Conservation (phyloP, 2,329 filamentous ascomycete genomes). For the Thermothelomyces thermophilus region DNA sequence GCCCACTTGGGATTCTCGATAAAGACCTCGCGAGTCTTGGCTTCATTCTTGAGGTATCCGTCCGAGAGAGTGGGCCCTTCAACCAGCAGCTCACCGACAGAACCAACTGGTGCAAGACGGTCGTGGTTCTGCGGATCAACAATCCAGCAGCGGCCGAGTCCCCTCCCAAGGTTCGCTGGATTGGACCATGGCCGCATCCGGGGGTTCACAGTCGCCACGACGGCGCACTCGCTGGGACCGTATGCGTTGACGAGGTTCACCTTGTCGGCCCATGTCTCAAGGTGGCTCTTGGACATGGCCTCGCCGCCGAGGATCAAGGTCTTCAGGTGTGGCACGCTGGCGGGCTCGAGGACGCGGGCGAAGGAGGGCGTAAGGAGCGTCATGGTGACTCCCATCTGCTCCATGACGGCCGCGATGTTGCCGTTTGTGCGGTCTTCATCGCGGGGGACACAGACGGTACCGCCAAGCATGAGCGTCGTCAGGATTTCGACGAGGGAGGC, state of each 20-base stretch:
- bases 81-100: slow-evolving; percentile 21
- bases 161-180: slow-evolving; percentile 34
- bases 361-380: slow-evolving; percentile 28
- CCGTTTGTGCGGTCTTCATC: slow-evolving; percentile 33
- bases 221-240: slow-evolving; percentile 36
- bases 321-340: slow-evolving; percentile 31
- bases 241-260: slow-evolving; percentile 30
- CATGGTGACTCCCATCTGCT: slow-evolving; percentile 24
- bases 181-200: slow-evolving; percentile 5
- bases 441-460: slow-evolving; percentile 35
- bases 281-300: slow-evolving; percentile 23
- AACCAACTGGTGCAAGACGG: slow-evolving; percentile 19
- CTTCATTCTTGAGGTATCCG: slow-evolving; percentile 21
- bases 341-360: slow-evolving; percentile 23
- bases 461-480: slow-evolving; percentile 34
- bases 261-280: slow-evolving; percentile 38
- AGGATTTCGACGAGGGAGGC: slow-evolving; percentile 35
- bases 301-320: slow-evolving; percentile 47
- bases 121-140: slow-evolving; percentile 28
- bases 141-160: slow-evolving; percentile 27
- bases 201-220: slow-evolving; percentile 26
- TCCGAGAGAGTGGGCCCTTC: slow-evolving; percentile 19
- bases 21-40: slow-evolving; percentile 42
- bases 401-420: slow-evolving; percentile 29
- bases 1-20: slow-evolving; percentile 36